Conservation (phyloP, 148 eudicot genomes). For the Vaccinium corymbosum region DNA sequence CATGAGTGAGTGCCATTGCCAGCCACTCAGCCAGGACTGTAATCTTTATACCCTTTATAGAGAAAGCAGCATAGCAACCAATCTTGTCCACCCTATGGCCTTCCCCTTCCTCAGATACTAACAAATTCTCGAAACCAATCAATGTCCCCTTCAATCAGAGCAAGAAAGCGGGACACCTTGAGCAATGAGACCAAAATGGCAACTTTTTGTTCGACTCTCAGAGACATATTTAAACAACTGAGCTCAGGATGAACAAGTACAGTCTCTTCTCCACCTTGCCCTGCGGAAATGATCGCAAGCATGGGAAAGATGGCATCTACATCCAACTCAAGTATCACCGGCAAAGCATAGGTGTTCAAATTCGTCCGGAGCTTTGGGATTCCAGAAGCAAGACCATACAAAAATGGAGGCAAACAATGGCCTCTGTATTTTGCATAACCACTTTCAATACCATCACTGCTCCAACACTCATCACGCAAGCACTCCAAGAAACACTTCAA, state of each 20-base stretch:
- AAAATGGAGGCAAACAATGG: slow-evolving; percentile 69
- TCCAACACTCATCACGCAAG: slow-evolving; percentile 91
- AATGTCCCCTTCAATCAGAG: slow-evolving; percentile 90
- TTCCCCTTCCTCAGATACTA: slow-evolving; percentile 26
- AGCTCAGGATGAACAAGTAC: slow-evolving; percentile 38
- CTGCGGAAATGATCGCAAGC: slow-evolving; percentile 62
- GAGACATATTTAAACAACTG: slow-evolving; percentile 30
- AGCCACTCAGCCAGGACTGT: slow-evolving; percentile 78
- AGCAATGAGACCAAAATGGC: slow-evolving; percentile 88
- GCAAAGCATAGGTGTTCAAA: slow-evolving; percentile 89
- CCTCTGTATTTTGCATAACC: slow-evolving; percentile 75
- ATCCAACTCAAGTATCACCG: slow-evolving; percentile 76
- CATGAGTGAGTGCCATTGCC: slow-evolving; percentile 76
- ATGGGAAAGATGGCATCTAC: slow-evolving; percentile 81
- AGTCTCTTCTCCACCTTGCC: slow-evolving; percentile 38
- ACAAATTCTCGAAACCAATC: slow-evolving; percentile 47
- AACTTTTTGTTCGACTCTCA: slow-evolving; percentile 68
- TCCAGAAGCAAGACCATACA: slow-evolving; percentile 85
- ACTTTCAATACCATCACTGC: slow-evolving; percentile 65
- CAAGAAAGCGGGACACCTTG: slow-evolving; percentile 86
- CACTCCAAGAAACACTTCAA: slow-evolving; percentile 91
- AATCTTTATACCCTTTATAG: slow-evolving; percentile 61
- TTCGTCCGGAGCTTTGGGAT: slow-evolving; percentile 78
- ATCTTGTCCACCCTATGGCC: slow-evolving; percentile 25
- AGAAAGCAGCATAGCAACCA: slow-evolving; percentile 45